Conservation (phyloP, 1,284 basidiomycete genomes). For the Inonotus hispidus region DNA sequence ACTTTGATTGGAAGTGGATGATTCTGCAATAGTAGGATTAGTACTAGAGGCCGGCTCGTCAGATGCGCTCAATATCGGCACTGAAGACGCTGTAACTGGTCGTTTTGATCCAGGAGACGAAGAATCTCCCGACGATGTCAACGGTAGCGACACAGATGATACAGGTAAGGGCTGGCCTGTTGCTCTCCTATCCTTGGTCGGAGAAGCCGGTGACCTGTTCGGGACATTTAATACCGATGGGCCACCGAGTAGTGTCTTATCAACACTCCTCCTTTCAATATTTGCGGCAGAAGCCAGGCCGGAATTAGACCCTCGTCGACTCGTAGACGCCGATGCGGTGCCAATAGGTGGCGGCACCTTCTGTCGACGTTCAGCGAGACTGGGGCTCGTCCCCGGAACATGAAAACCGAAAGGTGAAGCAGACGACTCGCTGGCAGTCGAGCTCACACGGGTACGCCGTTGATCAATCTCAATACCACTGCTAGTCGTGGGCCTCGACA, state of each 20-base stretch:
- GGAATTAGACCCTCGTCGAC: background rate
- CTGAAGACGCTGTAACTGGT: background rate
- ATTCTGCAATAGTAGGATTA: background rate
- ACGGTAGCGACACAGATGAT: background rate
- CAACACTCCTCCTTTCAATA: background rate
- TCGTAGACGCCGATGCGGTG: background rate
- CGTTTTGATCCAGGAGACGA: background rate
- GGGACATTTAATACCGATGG: background rate
- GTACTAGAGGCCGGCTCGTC: background rate
- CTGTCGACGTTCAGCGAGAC: constrained; percentile 10
- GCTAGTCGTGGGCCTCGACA: background rate
- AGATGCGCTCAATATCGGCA: background rate
- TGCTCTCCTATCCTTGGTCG: background rate
- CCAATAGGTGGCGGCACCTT: constrained; percentile 6
- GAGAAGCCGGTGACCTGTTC: background rate
- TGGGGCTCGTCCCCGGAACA: background rate
- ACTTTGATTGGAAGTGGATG: background rate
- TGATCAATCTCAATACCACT: background rate
- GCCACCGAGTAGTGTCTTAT: background rate
- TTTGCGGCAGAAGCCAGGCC: background rate
- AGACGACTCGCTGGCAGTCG: background rate
- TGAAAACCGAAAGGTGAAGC: background rate
- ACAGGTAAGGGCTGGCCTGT: constrained; percentile 3
- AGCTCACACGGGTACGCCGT: background rate
- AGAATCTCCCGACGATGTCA: background rate